Base-by-base conservation (phyloP, 805 yeast species). In the Barnettozyma sucrosica region DNA sequence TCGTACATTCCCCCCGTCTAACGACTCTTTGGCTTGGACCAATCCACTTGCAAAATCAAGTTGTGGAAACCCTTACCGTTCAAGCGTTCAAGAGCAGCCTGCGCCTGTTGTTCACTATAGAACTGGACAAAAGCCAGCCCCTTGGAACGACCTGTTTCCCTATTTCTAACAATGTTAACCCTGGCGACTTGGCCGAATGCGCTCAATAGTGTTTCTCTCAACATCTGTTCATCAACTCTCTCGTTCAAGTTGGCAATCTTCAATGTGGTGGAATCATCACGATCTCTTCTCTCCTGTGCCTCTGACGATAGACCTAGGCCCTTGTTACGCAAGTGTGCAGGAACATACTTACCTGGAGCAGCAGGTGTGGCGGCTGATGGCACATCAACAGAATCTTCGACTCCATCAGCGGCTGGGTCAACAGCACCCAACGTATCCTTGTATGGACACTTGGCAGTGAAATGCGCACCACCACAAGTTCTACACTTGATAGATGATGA, bases 81-180 rank as follows among this genome's bases (percentile, higher is more conserved):
- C 68, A 89, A 76, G 53, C 65, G 65, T 53, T 85, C 81, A 69
- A 85, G 72, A 45, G 97, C 98, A 55, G 65, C 67, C 68, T 85
- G 83, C 39, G 98, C 99, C 56, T 70, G 72, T 49, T 68, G 66
- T 62, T 80, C 80, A 48, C 81, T 76, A 50, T 76, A 79, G 66
- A 86, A 86, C 51, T 92, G 83, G 55, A 90, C 95, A 68, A 88
- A 93, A 6, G 98, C 98, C 68, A 92, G 81, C 63, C 99, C 99
- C 71, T 89, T 85, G 40, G 96, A 86, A 68, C 83, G 84, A 55
- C 96, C 93, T 24, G 98, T 93, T 60, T 86, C 96, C 71, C 89
- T 85, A 71, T 89, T 87, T 73, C 87, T 85, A 51, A 89, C 89
- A 50, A 93, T 75, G 54, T 85, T 84, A 56, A 85, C 86, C 71